These are phyloP conservation scores for Euphorbia pulcherrima DNA, from an alignment of 345 rosid species.

Conservation along the genomic window DNA sequence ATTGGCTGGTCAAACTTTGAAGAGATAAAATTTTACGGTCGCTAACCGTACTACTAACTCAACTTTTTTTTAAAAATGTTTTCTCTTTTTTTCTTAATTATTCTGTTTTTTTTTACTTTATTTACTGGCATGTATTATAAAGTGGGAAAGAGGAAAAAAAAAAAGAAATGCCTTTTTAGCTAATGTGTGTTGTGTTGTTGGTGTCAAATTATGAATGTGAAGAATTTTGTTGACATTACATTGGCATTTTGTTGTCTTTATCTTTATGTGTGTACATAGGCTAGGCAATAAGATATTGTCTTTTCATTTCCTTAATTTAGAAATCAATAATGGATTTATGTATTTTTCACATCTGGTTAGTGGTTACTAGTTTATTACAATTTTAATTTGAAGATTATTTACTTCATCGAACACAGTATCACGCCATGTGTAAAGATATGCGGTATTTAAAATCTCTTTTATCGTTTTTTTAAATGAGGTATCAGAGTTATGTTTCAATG, in stretches of 20 bases:
- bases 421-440: too few species aligned
- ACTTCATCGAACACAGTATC: too few species aligned
- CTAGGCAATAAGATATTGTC: neutral
- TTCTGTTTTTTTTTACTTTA: neutral
- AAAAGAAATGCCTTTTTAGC: slow-evolving; percentile 25
- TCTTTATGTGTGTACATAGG: neutral
- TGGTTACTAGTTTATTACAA: too few species aligned
- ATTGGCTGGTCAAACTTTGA: slow-evolving; percentile 25
- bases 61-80: slow-evolving; percentile 13
- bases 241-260: neutral
- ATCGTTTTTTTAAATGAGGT: too few species aligned
- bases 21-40: slow-evolving; percentile 22
- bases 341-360: neutral
- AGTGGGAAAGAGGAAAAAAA: slow-evolving; percentile 20
- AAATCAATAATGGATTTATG: neutral
- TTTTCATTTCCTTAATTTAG: neutral
- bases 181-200: neutral
- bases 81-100: slow-evolving; percentile 1
- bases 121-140: slow-evolving; percentile 32
- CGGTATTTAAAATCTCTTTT: too few species aligned
- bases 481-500: too few species aligned
- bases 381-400: too few species aligned
- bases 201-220: neutral
- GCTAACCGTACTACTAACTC: slow-evolving; percentile 22
- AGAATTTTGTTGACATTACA: neutral